Conservation (phyloP, 768 basidiomycete species). For the Naganishia randhawae region DNA sequence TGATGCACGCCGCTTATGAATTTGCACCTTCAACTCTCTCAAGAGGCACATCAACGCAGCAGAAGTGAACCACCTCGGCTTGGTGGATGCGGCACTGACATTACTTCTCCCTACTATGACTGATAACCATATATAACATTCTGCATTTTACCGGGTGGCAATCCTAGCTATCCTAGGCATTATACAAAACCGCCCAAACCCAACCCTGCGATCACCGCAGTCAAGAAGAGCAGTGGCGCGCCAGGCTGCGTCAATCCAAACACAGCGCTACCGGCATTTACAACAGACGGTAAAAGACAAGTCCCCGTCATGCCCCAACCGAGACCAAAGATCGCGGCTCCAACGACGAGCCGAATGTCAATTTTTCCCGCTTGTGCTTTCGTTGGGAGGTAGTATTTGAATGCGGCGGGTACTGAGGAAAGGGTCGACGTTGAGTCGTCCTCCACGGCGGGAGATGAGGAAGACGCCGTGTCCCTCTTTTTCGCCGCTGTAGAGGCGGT, state of each 20-base stretch:
- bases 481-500: slow-evolving; percentile 17
- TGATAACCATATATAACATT: too few species aligned
- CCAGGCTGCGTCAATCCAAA: not conserved
- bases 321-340: slow-evolving; percentile 47
- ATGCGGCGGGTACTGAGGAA: not conserved
- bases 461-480: slow-evolving; percentile 3
- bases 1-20: not conserved
- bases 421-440: not conserved
- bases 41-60: too few species aligned
- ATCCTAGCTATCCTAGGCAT: not conserved
- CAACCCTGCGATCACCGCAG: not conserved
- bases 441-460: not conserved
- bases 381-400: slow-evolving; percentile 18
- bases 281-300: slow-evolving; percentile 36
- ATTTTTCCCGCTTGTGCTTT: slow-evolving; percentile 9
- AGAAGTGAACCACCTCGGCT: too few species aligned
- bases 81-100: too few species aligned
- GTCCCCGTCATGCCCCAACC: slow-evolving; percentile 52
- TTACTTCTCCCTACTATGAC: too few species aligned
- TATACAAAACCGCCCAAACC: slow-evolving; percentile 11
- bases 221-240: not conserved
- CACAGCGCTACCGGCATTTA: not conserved
- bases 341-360: slow-evolving; percentile 39
- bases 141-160: too few species aligned
- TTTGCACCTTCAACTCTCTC: too few species aligned